Conservation (phyloP, 768 basidiomycete species). For the Boletellus sp. region DNA sequence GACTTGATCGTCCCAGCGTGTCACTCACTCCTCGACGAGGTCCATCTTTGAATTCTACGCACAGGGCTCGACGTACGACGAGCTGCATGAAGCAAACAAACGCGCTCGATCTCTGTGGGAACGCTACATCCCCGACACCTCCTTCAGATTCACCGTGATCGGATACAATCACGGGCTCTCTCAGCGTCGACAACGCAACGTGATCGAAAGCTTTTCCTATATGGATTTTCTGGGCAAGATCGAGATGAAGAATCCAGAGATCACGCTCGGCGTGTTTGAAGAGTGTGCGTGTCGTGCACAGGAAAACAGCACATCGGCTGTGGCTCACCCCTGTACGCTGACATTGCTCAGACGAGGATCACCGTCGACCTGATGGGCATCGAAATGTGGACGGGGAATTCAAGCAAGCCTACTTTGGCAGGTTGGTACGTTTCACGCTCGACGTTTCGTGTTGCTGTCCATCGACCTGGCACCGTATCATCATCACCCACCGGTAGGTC, state of each 20-base stretch:
- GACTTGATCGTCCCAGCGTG: not conserved
- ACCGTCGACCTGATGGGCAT: constrained; percentile 43
- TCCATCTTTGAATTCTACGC: constrained; percentile 78
- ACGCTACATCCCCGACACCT: constrained; percentile 57
- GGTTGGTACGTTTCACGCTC: constrained; percentile 63
- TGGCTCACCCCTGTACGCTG: not conserved
- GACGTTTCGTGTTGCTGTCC: not conserved
- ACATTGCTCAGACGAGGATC: constrained; percentile 43
- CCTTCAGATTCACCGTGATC: constrained; percentile 78
- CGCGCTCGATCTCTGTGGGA: constrained; percentile 49
- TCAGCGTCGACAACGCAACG: constrained; percentile 55
- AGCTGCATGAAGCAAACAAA: constrained; percentile 58
- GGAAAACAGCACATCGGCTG: no score
- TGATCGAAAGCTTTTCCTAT: constrained; percentile 80
- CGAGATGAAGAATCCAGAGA: constrained; percentile 74
- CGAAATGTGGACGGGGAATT: constrained; percentile 67
- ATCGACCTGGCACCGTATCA: not conserved
- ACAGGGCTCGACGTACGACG: constrained; percentile 62
- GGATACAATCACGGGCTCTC: constrained; percentile 75
- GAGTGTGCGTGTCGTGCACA: constrained; percentile 61
- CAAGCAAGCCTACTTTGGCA: constrained; percentile 74
- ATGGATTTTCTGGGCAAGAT: constrained; percentile 82
- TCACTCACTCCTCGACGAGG: constrained; percentile 37
- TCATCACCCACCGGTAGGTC: constrained; percentile 34
- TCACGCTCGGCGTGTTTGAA: constrained; percentile 73